Base-by-base conservation (phyloP, 352 stramenopile species). In the Peronospora farinosa region DNA sequence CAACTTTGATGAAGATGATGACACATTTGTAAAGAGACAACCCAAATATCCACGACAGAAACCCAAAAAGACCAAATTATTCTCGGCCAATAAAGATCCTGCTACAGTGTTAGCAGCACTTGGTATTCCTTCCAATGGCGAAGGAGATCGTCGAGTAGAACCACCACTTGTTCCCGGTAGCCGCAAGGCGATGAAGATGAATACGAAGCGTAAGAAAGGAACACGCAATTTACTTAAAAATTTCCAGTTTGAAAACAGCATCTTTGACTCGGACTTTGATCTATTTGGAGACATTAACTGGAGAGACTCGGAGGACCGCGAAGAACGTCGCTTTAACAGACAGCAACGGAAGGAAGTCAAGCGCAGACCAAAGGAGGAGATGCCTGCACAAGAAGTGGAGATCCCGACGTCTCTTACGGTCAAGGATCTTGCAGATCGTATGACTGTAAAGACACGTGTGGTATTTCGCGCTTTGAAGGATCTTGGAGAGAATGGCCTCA, bases 211-310 rank as follows among this genome's bases (percentile, higher is more conserved):
- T 52, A 87, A 86, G 62, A 90, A 90, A 59, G 71, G 75, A 28
- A 69, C 72, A 0, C 79, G 76, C 44, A 80, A 72, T 35, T 36
- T 88, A 50, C 58, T 91, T 21, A 69, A 89, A 63, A 86, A 84
- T 38, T 89, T 93, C 61, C 78, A 86, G 60, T 91, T 92, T 40
- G 83, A 93, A 54, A 88, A 91, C 66, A 90, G 76, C 51, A 74
- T 93, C 13, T 93, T 93, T 36, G 78, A 84, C 54, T 63, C 60
- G 10, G 66, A 78, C 15, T 58, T 67, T 27, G 72, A 84, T 40
- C 53, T 91, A 27, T 93, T 93, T 56, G 68, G 71, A 6, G 72
- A 93, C 42, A 67, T 93, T 6, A 69, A 90, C 38, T 93, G 82
- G 82, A 69, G 84, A 11, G 72, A 73, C 36, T 55, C 51, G 4